phyloP scores from a whole-genome alignment of 2,329 filamentous ascomycete genomes.

The Hymenoscyphus fraxineus region DNA sequence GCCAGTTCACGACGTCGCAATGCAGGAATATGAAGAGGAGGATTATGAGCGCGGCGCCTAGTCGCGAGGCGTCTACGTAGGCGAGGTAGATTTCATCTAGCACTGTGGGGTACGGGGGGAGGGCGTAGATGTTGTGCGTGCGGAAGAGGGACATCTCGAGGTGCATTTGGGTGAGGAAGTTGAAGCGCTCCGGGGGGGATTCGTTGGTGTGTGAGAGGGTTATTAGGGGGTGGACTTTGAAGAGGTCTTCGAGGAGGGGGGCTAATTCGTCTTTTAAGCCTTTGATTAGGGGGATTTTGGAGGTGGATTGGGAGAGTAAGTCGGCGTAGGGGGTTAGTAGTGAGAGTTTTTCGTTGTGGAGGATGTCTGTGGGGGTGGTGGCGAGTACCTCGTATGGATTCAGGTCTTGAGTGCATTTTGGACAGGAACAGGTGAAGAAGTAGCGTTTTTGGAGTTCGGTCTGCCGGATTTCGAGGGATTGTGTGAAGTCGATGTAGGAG shows the following conservation, averaged over 20 bases:
- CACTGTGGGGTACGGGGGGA: conserved; percentile 34
- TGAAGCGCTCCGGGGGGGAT: not conserved
- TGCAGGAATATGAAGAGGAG: conserved; percentile 33
- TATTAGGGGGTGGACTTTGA: conserved; percentile 3
- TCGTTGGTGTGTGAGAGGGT: conserved; percentile 2
- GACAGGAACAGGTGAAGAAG: conserved; percentile 29
- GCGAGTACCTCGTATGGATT: conserved; percentile 21
- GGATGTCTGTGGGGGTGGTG: not conserved
- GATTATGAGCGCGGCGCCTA: conserved; percentile 43
- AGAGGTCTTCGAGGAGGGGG: not conserved
- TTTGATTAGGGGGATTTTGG: not conserved
- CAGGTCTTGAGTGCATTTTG: conserved; percentile 21
- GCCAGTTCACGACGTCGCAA: conserved; percentile 48
- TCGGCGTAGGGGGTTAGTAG: conserved; percentile 3
- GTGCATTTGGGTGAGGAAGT: conserved; percentile 6
- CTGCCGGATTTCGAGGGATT: conserved; percentile 13
- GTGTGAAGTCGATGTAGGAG: conserved; percentile 53
- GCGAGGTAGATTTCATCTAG: conserved; percentile 43
- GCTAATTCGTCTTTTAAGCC: not conserved
- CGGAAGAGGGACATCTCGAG: conserved; percentile 3
- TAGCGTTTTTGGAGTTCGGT: conserved; percentile 23
- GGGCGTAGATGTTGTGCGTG: conserved; percentile 12
- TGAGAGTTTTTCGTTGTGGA: conserved; percentile 2
- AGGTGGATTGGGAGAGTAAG: not conserved
- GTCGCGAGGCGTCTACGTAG: conserved; percentile 41